These are phyloP conservation scores for Paracoccidioides lutzii DNA, from an alignment of 2,329 filamentous ascomycete species.

Conservation along the genomic window DNA sequence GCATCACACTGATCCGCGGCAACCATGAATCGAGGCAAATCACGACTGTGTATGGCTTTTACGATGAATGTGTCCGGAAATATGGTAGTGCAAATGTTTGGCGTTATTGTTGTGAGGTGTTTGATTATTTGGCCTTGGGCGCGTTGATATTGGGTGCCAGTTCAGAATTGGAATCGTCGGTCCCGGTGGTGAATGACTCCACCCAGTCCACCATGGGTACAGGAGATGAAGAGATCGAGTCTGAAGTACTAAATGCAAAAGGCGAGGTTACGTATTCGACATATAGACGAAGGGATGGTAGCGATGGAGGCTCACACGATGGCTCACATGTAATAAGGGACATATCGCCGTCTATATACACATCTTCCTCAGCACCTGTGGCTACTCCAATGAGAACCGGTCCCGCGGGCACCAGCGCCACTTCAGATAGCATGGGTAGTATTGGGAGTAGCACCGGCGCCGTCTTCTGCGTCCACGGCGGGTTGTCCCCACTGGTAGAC, in stretches of 20 bases:
- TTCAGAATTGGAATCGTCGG: constrained; percentile 49
- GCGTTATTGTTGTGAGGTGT: constrained; percentile 99
- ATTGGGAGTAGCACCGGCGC: constrained; percentile 49
- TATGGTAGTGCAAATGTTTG: constrained; percentile 98
- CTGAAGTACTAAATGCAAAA: constrained; percentile 79
- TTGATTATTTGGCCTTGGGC: constrained; percentile 90
- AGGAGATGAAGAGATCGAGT: constrained; percentile 65
- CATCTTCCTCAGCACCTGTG: constrained; percentile 28
- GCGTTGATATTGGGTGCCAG: constrained; percentile 96
- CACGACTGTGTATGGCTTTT: constrained; percentile 97
- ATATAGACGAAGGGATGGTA: constrained; percentile 23
- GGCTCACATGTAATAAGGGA: constrained; percentile 24
- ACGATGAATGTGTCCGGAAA: constrained; percentile 94
- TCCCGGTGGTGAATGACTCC: constrained; percentile 32
- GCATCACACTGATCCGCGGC: constrained; percentile 89
- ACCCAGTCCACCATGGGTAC: constrained; percentile 38
- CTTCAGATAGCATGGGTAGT: constrained; percentile 50
- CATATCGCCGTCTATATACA: constrained; percentile 30
- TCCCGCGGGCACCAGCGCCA: constrained; percentile 66
- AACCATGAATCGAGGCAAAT: constrained; percentile 97
- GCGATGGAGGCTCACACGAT: constrained; percentile 21
- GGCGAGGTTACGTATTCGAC: constrained; percentile 59
- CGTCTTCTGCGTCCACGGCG: constrained; percentile 90
- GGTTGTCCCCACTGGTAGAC: constrained; percentile 80
- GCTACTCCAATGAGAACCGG: constrained; percentile 46